Base-by-base conservation (phyloP, 1,284 basidiomycete species). In the Melampsora americana region DNA sequence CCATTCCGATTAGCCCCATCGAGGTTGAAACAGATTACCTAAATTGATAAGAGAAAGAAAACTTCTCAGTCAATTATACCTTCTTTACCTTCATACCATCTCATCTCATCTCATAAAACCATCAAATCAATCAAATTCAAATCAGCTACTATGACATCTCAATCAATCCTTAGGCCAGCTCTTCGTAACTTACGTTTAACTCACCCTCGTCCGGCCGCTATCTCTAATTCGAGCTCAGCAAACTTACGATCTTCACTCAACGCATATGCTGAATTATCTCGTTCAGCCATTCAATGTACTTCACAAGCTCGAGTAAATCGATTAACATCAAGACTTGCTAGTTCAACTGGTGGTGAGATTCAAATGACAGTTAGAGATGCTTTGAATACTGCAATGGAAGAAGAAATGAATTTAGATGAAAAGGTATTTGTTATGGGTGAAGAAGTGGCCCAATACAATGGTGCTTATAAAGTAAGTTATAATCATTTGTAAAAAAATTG, bases 391-490 rank as follows among this genome's bases (percentile, higher is more conserved):
- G 96, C 96, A 48, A 95, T 99, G 92, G 96, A 99, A 86, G 96
- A 99, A 86, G 96, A 99, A 86, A 99, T 99, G 96, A 83, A 91
- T 81, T 89, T 93, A 68, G 96, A 99, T 85, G 91, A 95, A 83
- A 90, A 86, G 53, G 96, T 99, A 69, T 99, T 96, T 84, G 85
- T 99, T 83, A 85, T 99, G 81, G 96, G 96, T 79, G 96, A 99
- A 85, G 96, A 99, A 85, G 96, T 99, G 74, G 95, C 96, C 71
- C 90, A 93, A 79, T 99, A 99, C 87, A 98, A 99, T 83, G 95
- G 95, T 85, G 95, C 95, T 80, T 99, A 99, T 90, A 99, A 99
- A 89, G 93, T 92, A n/a, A 61, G 53, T 39, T 74, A 42, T 30
- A 56, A 50, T 62, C n/a, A 44, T 23, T 56, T 46, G 53, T 48